A percentile compares a stretch with the other conserved stretches of the same genome.
Evolutionary conservation across 2,329 filamentous ascomycete species (phyloP).

Genomic region (Rasamsonia emersonii): DNA sequence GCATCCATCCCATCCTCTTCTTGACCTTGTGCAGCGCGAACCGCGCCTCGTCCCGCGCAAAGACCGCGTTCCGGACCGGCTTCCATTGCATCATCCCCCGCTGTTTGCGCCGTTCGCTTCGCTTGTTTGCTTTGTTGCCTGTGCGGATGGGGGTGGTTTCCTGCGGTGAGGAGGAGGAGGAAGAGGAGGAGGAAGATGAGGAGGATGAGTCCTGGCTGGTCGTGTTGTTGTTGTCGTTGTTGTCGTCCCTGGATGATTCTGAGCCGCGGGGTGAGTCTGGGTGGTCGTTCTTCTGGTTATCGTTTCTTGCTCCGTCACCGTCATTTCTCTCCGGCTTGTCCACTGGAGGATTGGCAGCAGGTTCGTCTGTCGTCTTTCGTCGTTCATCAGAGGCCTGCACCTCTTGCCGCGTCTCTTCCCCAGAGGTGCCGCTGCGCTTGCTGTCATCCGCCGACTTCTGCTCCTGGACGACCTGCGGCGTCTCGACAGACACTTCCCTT

Average conservation of each 20-base stretch:
- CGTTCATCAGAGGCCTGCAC: slow-evolving; percentile 11
- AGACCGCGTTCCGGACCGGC: slow-evolving; percentile 74
- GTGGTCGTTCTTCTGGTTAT: too few species aligned
- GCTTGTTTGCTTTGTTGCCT: slow-evolving; percentile 30
- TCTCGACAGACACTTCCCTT: slow-evolving; percentile 60
- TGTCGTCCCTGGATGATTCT: too few species aligned
- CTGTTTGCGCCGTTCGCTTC: slow-evolving; percentile 68
- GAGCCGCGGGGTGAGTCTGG: too few species aligned
- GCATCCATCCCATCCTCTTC: slow-evolving; percentile 59
- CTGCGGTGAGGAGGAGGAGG: slow-evolving; percentile 7
- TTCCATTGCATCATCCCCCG: slow-evolving; percentile 93
- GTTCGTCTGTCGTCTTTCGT: slow-evolving; percentile 31
- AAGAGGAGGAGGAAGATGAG: slow-evolving; percentile 6
- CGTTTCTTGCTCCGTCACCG: too few species aligned
- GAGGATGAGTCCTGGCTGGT: slow-evolving; percentile 7
- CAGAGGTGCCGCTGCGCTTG: too few species aligned
- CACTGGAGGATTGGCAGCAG: too few species aligned
- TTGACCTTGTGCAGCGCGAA: slow-evolving; percentile 68
- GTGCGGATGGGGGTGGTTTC: slow-evolving; percentile 10
- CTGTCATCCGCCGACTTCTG: too few species aligned
- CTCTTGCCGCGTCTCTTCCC: slow-evolving; percentile 67
- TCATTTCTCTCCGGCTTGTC: too few species aligned
- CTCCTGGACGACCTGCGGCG: slow-evolving; percentile 63
- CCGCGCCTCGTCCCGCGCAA: slow-evolving; percentile 79
- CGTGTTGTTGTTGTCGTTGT: too few species aligned